These are phyloP conservation scores for Passalora sequoiae DNA, from an alignment of 2,329 filamentous ascomycete species.

Conservation along the genomic window DNA sequence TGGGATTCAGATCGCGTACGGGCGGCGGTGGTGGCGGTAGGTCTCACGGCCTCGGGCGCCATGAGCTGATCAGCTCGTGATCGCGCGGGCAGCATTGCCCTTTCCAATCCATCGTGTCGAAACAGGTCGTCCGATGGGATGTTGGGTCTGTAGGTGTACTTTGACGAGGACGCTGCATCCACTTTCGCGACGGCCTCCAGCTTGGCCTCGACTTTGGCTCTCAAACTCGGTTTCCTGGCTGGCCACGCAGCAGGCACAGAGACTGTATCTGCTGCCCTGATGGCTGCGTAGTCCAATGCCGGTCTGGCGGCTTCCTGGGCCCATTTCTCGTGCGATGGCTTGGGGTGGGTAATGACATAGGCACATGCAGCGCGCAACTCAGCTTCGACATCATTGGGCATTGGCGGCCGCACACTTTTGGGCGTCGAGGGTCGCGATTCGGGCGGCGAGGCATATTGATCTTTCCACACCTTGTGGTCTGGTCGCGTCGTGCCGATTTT, in stretches of 20 bases:
- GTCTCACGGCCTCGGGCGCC: constrained; percentile 16
- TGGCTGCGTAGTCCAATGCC: constrained; percentile 32
- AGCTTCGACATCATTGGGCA: constrained; percentile 39
- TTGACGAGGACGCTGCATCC: constrained; percentile 13
- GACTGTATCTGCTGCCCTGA: constrained; percentile 20
- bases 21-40: background rate
- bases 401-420: constrained; percentile 41
- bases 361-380: constrained; percentile 45
- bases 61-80: constrained; percentile 29
- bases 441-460: constrained; percentile 22
- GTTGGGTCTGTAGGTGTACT: constrained; percentile 18
- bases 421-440: constrained; percentile 39
- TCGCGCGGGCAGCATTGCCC: constrained; percentile 16
- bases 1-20: constrained; percentile 24
- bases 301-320: constrained; percentile 31
- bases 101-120: constrained; percentile 9
- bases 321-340: constrained; percentile 33
- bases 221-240: constrained; percentile 9
- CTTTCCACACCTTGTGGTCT: constrained; percentile 28
- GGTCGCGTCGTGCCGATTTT: constrained; percentile 27
- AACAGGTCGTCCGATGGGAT: constrained; percentile 22
- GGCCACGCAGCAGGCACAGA: constrained; percentile 7
- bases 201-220: constrained; percentile 9
- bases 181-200: constrained; percentile 11
- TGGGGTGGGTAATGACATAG: constrained; percentile 38